Evolutionary conservation across 169 alveolate species (phyloP).

Genomic region (Eimeria sp.): DNA sequence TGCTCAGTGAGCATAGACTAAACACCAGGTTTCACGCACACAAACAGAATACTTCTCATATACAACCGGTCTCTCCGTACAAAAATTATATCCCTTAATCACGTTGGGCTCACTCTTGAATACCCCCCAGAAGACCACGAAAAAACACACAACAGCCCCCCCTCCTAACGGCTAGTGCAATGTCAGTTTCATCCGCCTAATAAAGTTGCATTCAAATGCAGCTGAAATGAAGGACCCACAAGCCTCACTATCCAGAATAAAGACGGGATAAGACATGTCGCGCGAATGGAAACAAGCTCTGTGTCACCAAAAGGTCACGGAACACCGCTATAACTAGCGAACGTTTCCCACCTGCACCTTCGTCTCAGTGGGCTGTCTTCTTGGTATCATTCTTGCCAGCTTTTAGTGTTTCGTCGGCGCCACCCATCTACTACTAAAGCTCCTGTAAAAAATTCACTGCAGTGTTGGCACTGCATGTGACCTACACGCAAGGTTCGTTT

Average conservation of each 20-base stretch:
- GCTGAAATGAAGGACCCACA: background rate
- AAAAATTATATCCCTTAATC: no score
- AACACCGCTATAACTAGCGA: background rate
- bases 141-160: no score
- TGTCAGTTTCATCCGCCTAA: no score
- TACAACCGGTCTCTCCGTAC: no score
- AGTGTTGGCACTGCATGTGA: background rate
- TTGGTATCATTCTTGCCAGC: background rate
- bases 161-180: no score
- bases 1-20: no score
- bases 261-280: background rate
- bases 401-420: background rate
- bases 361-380: background rate
- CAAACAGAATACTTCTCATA: no score
- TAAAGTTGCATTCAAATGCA: background rate
- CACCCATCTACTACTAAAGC: background rate
- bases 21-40: no score
- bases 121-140: background rate
- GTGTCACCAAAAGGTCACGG: background rate
- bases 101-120: no score
- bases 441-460: background rate
- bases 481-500: background rate
- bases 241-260: background rate
- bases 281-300: background rate
- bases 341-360: background rate